Evolutionary conservation across 192 early-diverging fungal species (phyloP), one percentile per base, ranked within the genome.

Genomic region (Paraglomus brasilianum): DNA sequence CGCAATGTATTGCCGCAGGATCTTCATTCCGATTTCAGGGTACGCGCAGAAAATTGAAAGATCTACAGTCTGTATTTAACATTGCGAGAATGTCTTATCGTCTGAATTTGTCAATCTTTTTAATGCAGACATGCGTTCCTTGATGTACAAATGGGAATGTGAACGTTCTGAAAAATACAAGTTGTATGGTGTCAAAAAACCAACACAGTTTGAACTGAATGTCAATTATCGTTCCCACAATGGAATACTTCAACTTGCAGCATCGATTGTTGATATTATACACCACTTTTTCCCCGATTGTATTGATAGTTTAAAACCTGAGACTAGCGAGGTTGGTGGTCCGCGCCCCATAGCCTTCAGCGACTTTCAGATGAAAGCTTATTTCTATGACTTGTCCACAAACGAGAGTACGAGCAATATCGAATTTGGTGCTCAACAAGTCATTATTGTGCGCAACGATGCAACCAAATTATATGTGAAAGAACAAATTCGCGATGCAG

Each of bases 1-100:
- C 62, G 19, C 62, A 65, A 48, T 65, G 62, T 48, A 65, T 65
- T 50, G 62, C 62, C 0, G 14, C n/a, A 36, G 62, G 62, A 0
- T 65, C 62, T 5, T 65, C 43, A 38, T 65, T 65, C 17, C 62
- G 62, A 47, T 65, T 65, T 7, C 62, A 65, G n/a, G 45, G 62
- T 65, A 65, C 1, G 13, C 8, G 14, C 1, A 4, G 9, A 43
- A 39, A 9, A n/a, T 10, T 36, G 9, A 8, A 14, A 38, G 39
- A 38, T 39, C 3, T 47, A n/a, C n/a, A n/a, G n/a, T n/a, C n/a
- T n/a, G n/a, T n/a, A n/a, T n/a, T n/a, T n/a, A n/a, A n/a, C n/a
- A n/a, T n/a, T n/a, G n/a, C n/a, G n/a, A n/a, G n/a, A n/a, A n/a
- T n/a, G 10, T 22, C 17, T 5, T n/a, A 49, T n/a, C 39, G 14